These are phyloP conservation scores for Penicillium robsamsonii DNA, from an alignment of 495 filamentous ascomycete genomes.

Conservation along the genomic window DNA sequence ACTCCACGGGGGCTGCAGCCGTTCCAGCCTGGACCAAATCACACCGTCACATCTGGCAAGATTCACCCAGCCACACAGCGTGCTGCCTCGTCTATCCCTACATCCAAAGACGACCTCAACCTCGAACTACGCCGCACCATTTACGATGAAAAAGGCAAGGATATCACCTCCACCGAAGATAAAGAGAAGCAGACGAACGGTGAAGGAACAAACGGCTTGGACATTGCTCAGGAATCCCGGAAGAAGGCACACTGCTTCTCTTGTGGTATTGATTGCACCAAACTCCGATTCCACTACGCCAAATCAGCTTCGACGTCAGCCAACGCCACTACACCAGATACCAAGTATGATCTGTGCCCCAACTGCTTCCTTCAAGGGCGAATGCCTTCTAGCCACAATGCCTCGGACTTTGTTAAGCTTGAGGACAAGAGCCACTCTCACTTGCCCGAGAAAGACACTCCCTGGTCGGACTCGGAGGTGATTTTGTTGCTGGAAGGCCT, in stretches of 20 bases:
- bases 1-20: slow-evolving; percentile 92
- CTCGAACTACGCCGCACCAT: slow-evolving; percentile 91
- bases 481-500: slow-evolving; percentile 83
- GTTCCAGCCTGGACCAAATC: slow-evolving; percentile 83
- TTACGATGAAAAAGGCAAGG: slow-evolving; percentile 90
- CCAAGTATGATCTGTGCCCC: slow-evolving; percentile 83
- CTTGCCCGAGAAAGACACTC: slow-evolving; percentile 73
- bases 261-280: slow-evolving; percentile 90
- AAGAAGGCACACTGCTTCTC: slow-evolving; percentile 80
- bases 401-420: slow-evolving; percentile 76
- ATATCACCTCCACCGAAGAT: slow-evolving; percentile 58
- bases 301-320: slow-evolving; percentile 57
- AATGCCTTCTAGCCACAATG: slow-evolving; percentile 69
- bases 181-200: slow-evolving; percentile 75
- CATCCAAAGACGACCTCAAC: slow-evolving; percentile 76
- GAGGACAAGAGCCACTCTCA: slow-evolving; percentile 78
- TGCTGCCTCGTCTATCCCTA: slow-evolving; percentile 65
- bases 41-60: slow-evolving; percentile 70
- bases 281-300: slow-evolving; percentile 83
- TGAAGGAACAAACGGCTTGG: slow-evolving; percentile 61
- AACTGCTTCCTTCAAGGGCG: slow-evolving; percentile 82
- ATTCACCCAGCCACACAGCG: slow-evolving; percentile 68
- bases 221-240: slow-evolving; percentile 58
- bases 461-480: slow-evolving; percentile 87
- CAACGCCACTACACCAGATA: slow-evolving; percentile 55